Percentiles rank a stretch among this genome's conserved stretches.
Conservation (phyloP, 2,329 filamentous ascomycete genomes). For the Dothistroma septosporum region DNA sequence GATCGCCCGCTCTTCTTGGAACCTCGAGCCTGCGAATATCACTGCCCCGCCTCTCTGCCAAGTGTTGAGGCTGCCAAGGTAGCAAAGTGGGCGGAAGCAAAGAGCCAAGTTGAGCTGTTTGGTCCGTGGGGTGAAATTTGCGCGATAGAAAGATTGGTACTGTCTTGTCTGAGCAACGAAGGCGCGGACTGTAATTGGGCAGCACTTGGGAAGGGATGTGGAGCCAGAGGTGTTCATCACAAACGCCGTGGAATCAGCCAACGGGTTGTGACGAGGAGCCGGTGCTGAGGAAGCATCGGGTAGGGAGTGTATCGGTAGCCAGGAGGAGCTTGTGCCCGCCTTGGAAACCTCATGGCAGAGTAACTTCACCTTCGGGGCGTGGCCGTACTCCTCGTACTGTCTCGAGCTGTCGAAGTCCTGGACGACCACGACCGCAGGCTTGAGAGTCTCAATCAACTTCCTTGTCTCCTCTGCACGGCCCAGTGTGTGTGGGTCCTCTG, state of each 20-base stretch:
- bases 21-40: neutral
- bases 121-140: neutral
- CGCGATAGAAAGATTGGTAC: neutral
- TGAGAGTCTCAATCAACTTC: neutral
- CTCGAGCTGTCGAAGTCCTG: neutral
- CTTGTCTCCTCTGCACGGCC: neutral
- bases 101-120: neutral
- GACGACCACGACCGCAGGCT: neutral
- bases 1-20: neutral
- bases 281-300: neutral
- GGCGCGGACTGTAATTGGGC: neutral
- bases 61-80: neutral
- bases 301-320: neutral
- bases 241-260: neutral
- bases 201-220: neutral
- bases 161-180: slow-evolving; percentile 1
- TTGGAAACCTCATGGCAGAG: neutral
- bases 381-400: neutral
- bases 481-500: neutral
- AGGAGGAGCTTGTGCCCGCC: neutral
- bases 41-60: neutral
- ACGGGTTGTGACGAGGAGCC: neutral
- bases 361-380: neutral
- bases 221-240: slow-evolving; percentile 1
- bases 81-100: neutral